These are phyloP conservation scores for Scortechinia acanthostroma DNA, from an alignment of 2,329 filamentous ascomycete genomes.

Conservation along the genomic window DNA sequence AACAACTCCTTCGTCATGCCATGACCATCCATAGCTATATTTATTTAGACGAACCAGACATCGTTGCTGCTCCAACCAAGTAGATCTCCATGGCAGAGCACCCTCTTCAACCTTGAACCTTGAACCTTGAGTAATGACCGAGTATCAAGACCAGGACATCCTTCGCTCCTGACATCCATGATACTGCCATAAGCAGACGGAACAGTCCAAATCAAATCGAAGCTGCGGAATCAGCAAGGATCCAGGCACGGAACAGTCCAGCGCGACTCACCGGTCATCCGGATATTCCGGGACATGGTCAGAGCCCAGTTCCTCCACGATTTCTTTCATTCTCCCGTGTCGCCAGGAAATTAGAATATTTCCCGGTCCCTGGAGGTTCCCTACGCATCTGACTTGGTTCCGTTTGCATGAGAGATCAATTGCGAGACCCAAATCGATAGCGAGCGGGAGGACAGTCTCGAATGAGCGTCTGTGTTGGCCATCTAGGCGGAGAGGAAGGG, in stretches of 20 bases:
- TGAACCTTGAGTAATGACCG: not conserved
- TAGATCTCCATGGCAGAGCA: too few relatives aligned
- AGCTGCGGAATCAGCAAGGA: slow-evolving; percentile 18
- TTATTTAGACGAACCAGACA: too few relatives aligned
- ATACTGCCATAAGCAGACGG: slow-evolving; percentile 38
- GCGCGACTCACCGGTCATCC: slow-evolving; percentile 24
- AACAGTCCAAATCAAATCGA: slow-evolving; percentile 49
- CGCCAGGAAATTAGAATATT: slow-evolving; percentile 60
- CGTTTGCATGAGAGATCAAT: slow-evolving; percentile 48
- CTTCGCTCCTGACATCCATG: slow-evolving; percentile 34
- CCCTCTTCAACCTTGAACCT: not conserved
- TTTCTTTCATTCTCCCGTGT: slow-evolving; percentile 40
- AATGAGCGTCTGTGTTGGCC: slow-evolving; percentile 43
- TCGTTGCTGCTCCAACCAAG: too few relatives aligned
- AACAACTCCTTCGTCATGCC: too few relatives aligned
- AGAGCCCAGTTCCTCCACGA: slow-evolving; percentile 41
- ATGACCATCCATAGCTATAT: too few relatives aligned
- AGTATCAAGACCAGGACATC: slow-evolving; percentile 42
- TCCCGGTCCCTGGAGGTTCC: slow-evolving; percentile 36
- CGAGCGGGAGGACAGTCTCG: slow-evolving; percentile 47
- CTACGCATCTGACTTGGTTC: slow-evolving; percentile 45
- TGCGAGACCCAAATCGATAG: slow-evolving; percentile 41
- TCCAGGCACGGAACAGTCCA: not conserved
- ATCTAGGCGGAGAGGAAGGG: slow-evolving; percentile 17
- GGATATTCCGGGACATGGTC: slow-evolving; percentile 39